Conservation (phyloP, 495 filamentous ascomycete species). For the Trichoderma asperelloides region DNA sequence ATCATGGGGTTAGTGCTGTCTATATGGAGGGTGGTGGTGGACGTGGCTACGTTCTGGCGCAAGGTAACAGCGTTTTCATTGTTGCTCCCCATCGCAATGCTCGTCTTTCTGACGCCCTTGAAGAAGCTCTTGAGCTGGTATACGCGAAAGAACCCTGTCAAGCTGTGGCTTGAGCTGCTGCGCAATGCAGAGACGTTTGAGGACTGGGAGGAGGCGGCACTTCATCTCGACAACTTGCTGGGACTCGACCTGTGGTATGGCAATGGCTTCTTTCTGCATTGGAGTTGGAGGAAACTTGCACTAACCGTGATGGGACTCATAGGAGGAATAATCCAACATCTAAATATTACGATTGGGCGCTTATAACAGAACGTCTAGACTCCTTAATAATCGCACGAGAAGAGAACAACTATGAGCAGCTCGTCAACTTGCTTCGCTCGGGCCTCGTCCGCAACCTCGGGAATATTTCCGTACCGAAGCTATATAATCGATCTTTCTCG, state of each 20-base stretch:
- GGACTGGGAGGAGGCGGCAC: slow-evolving; percentile 75
- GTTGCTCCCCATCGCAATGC: slow-evolving; percentile 8
- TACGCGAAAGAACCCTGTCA: slow-evolving; percentile 40
- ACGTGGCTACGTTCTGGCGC: slow-evolving; percentile 58
- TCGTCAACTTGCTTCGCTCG: slow-evolving; percentile 73
- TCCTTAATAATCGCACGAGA: slow-evolving; percentile 67
- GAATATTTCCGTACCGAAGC: slow-evolving; percentile 74
- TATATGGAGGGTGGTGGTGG: slow-evolving; percentile 46
- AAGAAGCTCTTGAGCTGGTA: slow-evolving; percentile 51
- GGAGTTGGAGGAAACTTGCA: background rate
- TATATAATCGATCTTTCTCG: slow-evolving; percentile 79
- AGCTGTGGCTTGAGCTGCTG: slow-evolving; percentile 49
- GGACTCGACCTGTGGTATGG: slow-evolving; percentile 72
- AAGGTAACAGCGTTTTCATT: slow-evolving; percentile 34
- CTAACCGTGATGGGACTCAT: slow-evolving; percentile 11
- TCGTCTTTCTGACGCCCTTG: slow-evolving; percentile 10
- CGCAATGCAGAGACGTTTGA: slow-evolving; percentile 60
- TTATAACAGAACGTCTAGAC: slow-evolving; percentile 70
- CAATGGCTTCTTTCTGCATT: background rate
- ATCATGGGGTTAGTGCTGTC: slow-evolving; percentile 29
- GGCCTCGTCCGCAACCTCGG: slow-evolving; percentile 86
- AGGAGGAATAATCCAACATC: slow-evolving; percentile 77
- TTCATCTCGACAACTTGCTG: slow-evolving; percentile 67
- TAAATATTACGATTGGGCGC: slow-evolving; percentile 78
- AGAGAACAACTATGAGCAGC: slow-evolving; percentile 60